phyloP scores from a whole-genome alignment of 2,329 filamentous ascomycete genomes.

The Aspergillus uvarum region DNA sequence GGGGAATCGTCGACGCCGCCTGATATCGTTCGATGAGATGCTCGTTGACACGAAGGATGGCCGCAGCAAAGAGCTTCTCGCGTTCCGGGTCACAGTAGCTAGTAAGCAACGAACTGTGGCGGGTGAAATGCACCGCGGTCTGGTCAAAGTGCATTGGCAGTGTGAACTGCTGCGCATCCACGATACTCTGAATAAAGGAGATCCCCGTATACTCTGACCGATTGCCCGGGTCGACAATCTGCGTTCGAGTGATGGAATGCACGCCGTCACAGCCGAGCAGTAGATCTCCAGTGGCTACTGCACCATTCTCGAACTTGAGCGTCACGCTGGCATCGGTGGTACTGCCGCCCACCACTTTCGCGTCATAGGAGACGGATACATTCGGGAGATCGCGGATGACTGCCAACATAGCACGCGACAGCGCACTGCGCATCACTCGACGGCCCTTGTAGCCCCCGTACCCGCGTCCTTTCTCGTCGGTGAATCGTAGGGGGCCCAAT shows the following conservation, averaged over 20 bases:
- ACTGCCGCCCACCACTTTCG: conserved; percentile 11
- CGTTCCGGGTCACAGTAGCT: conserved; percentile 35
- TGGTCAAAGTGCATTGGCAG: conserved; percentile 28
- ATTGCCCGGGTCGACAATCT: conserved; percentile 35
- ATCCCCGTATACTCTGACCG: conserved; percentile 43
- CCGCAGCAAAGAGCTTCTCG: conserved; percentile 37
- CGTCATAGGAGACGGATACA: conserved; percentile 7
- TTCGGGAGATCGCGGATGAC: conserved; percentile 18
- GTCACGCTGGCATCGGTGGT: conserved; percentile 21
- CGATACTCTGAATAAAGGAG: conserved; percentile 38
- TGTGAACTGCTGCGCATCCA: conserved; percentile 22
- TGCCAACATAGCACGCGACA: conserved; percentile 35
- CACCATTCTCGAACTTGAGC: conserved; percentile 34
- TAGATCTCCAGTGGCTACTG: conserved; percentile 34
- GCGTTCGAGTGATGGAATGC: conserved; percentile 38
- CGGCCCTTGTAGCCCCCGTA: conserved; percentile 29
- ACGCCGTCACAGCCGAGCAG: conserved; percentile 43
- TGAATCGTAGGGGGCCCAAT: conserved; percentile 32
- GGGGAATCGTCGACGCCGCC: conserved; percentile 26
- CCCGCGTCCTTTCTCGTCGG: conserved; percentile 28
- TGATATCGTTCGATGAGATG: conserved; percentile 24
- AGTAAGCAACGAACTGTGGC: conserved; percentile 37
- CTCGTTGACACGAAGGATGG: conserved; percentile 36
- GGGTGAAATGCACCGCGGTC: conserved; percentile 36
- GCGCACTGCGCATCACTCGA: conserved; percentile 33